These are phyloP conservation scores for Ceratocystis huliohia DNA, from an alignment of 2,329 filamentous ascomycete genomes.

Conservation along the genomic window DNA sequence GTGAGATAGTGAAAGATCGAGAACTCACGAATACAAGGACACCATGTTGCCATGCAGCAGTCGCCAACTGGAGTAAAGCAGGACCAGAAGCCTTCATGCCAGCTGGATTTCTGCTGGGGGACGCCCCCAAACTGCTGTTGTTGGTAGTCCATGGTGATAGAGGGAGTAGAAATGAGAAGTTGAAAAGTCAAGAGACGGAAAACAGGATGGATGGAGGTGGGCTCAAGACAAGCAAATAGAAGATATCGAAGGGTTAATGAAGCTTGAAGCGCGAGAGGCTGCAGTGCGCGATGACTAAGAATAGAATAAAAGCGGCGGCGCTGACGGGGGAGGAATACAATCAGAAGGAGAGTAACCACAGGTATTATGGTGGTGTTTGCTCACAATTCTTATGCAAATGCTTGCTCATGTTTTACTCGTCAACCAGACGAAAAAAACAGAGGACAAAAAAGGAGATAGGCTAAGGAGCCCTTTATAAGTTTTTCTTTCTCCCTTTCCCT, in stretches of 20 bases:
- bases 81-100: conserved; percentile 31
- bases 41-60: conserved; percentile 31
- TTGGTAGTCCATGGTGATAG: conserved; percentile 9
- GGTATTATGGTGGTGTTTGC: background rate
- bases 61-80: conserved; percentile 31
- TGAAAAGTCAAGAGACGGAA: conserved; percentile 11
- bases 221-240: background rate
- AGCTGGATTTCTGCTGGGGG: conserved; percentile 23
- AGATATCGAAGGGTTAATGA: conserved; percentile 12
- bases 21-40: conserved; percentile 35
- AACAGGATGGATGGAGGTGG: background rate
- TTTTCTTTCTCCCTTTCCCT: background rate
- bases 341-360: background rate
- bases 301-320: conserved; percentile 1
- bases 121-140: background rate
- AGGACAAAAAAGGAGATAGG: background rate
- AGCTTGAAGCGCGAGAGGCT: background rate
- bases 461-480: background rate
- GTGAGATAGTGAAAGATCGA: background rate
- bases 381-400: background rate
- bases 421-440: background rate
- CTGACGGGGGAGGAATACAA: background rate
- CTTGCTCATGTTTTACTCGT: too few species aligned
- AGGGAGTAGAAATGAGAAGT: background rate
- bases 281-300: background rate